A percentile compares a stretch with the other conserved stretches of the same genome.
Evolutionary conservation across 345 rosid species (phyloP).

Genomic region (Bruguiera gymnorhiza): DNA sequence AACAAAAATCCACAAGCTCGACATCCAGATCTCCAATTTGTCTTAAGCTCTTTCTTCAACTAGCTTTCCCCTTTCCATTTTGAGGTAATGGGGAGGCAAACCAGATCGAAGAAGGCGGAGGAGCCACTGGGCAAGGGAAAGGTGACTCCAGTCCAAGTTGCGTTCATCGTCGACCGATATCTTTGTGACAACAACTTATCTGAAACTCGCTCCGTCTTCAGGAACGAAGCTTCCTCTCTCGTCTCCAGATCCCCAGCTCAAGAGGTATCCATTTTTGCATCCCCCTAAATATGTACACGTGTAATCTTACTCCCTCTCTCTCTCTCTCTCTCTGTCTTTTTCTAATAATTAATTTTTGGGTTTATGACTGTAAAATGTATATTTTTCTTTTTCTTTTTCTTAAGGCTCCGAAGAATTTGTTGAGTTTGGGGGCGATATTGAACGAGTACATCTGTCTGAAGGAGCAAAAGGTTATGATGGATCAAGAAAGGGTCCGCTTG

Average conservation of each 20-base stretch:
- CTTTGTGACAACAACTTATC: constrained; percentile 65
- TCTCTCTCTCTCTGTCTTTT: too few relatives aligned
- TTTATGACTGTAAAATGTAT: not conserved
- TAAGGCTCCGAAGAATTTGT: constrained; percentile 69
- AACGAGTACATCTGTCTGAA: constrained; percentile 67
- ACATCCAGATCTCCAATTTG: not conserved
- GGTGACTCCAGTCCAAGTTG: constrained; percentile 71
- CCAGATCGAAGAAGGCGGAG: constrained; percentile 38
- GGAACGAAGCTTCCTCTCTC: constrained; percentile 69
- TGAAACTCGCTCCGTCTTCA: constrained; percentile 49
- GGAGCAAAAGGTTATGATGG: constrained; percentile 60
- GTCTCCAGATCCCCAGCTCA: constrained; percentile 60
- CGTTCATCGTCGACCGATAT: constrained; percentile 82
- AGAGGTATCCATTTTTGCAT: constrained; percentile 33
- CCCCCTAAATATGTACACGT: too few relatives aligned
- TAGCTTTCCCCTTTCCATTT: not conserved
- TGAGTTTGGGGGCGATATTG: constrained; percentile 62
- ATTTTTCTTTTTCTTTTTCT: not conserved
- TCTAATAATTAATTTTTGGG: not conserved
- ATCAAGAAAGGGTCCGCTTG: constrained; percentile 55
- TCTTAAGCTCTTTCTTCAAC: not conserved
- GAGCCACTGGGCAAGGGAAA: constrained; percentile 55
- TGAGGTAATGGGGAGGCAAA: constrained; percentile 48
- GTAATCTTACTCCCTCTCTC: too few relatives aligned
- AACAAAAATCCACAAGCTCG: not conserved